phyloP scores from a whole-genome alignment of 2,329 filamentous ascomycete species.

The Penicillium frequentans region DNA sequence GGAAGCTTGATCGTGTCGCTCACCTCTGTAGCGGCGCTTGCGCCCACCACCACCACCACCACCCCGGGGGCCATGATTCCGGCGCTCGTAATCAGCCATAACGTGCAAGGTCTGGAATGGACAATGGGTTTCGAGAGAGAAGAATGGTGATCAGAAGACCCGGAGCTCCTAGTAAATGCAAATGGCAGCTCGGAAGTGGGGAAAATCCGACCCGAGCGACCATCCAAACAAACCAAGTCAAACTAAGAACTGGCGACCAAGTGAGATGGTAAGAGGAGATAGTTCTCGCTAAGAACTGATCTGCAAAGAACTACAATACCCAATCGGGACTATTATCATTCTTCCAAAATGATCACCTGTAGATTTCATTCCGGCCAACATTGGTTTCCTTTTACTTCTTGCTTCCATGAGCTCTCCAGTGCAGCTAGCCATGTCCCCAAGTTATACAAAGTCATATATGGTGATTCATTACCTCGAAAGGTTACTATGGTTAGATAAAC shows the following conservation, averaged over 20 bases:
- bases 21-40: conserved; percentile 81
- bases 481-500: background rate
- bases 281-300: no score
- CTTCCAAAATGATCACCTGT: no score
- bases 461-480: background rate
- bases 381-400: no score
- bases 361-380: no score
- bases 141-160: conserved; percentile 3
- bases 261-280: no score
- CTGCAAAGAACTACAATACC: background rate
- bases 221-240: background rate
- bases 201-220: conserved; percentile 20
- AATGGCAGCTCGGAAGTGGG: conserved; percentile 15
- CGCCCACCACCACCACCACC: conserved; percentile 47
- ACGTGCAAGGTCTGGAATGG: conserved; percentile 4
- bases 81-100: conserved; percentile 58
- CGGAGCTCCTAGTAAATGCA: conserved; percentile 13
- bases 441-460: background rate
- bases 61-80: conserved; percentile 52
- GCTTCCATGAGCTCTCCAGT: no score
- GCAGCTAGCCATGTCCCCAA: background rate
- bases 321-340: background rate
- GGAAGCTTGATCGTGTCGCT: conserved; percentile 9
- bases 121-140: conserved; percentile 7
- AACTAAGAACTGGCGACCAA: background rate